These are phyloP conservation scores for Mrakiaceae sp. DNA, from an alignment of 1,284 basidiomycete species.

Conservation along the genomic window DNA sequence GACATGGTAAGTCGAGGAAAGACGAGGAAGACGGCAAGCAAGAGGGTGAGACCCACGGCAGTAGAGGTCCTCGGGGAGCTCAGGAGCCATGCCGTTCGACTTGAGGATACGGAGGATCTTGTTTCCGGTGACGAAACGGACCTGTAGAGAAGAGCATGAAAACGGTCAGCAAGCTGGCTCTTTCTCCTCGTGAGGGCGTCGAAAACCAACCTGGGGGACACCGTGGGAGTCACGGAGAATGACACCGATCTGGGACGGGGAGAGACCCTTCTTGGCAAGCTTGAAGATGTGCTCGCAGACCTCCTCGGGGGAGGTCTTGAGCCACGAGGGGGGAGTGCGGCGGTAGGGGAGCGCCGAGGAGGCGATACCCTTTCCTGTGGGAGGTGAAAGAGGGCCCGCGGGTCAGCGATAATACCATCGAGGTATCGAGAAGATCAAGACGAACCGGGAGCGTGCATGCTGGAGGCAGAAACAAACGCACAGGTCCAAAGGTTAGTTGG, in stretches of 20 bases:
- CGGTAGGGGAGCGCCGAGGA: conserved; percentile 97
- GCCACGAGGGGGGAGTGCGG: conserved; percentile 88
- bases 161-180: neutral
- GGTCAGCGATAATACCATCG: no score
- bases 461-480: conserved; percentile 15
- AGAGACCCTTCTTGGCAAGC: conserved; percentile 94
- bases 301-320: conserved; percentile 91
- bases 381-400: neutral
- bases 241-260: conserved; percentile 96
- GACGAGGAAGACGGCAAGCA: neutral
- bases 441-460: conserved; percentile 79
- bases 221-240: conserved; percentile 96
- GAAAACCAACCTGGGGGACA: conserved; percentile 55
- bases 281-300: conserved; percentile 95
- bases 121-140: conserved; percentile 97
- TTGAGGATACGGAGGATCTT: conserved; percentile 99
- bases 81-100: conserved; percentile 86
- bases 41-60: conserved; percentile 41
- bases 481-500: no score
- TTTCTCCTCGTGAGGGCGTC: neutral
- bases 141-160: conserved; percentile 35
- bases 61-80: conserved; percentile 99
- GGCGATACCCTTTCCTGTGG: conserved; percentile 79
- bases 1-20: neutral
- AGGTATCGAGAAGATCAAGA: no score